Evolutionary conservation across 2,329 filamentous ascomycete genomes (phyloP).

Genomic region (Volutella citrinella): DNA sequence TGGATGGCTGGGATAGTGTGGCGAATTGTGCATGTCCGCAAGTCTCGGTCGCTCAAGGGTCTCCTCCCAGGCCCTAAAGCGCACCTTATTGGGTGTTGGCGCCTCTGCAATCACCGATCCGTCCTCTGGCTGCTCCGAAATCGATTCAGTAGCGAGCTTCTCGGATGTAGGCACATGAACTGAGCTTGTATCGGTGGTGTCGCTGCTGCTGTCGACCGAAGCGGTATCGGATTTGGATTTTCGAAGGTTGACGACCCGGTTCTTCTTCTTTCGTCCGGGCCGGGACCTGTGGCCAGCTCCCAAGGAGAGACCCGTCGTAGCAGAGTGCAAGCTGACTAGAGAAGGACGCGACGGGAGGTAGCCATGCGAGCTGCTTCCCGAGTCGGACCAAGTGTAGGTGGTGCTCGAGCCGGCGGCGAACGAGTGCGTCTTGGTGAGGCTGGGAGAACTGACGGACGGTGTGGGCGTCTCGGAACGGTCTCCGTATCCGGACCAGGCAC

Average conservation of each 20-base stretch:
- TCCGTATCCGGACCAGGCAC: slow-evolving; percentile 81
- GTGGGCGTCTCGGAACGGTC: slow-evolving; percentile 64
- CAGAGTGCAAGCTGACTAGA: slow-evolving; percentile 59
- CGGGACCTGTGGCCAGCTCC: slow-evolving; percentile 60
- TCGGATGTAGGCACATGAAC: slow-evolving; percentile 60
- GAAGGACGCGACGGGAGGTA: slow-evolving; percentile 68
- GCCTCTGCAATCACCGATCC: slow-evolving; percentile 33
- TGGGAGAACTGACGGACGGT: slow-evolving; percentile 46
- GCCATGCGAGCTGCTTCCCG: slow-evolving; percentile 60
- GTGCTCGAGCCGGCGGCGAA: slow-evolving; percentile 56
- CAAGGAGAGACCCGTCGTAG: slow-evolving; percentile 60
- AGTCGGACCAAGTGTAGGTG: slow-evolving; percentile 72
- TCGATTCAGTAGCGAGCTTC: slow-evolving; percentile 52
- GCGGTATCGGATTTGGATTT: slow-evolving; percentile 54
- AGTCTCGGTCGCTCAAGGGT: slow-evolving; percentile 20
- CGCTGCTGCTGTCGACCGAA: slow-evolving; percentile 47
- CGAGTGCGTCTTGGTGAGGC: slow-evolving; percentile 62
- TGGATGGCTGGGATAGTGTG: slow-evolving; percentile 20
- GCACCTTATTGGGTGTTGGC: slow-evolving; percentile 36
- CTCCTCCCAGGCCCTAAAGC: slow-evolving; percentile 33
- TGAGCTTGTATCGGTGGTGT: slow-evolving; percentile 52
- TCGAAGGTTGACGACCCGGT: slow-evolving; percentile 77
- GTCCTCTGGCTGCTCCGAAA: slow-evolving; percentile 58
- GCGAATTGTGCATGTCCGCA: slow-evolving; percentile 20
- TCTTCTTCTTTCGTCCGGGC: slow-evolving; percentile 75